Conservation (phyloP, 768 basidiomycete genomes). For the Mycena albidolilacea region DNA sequence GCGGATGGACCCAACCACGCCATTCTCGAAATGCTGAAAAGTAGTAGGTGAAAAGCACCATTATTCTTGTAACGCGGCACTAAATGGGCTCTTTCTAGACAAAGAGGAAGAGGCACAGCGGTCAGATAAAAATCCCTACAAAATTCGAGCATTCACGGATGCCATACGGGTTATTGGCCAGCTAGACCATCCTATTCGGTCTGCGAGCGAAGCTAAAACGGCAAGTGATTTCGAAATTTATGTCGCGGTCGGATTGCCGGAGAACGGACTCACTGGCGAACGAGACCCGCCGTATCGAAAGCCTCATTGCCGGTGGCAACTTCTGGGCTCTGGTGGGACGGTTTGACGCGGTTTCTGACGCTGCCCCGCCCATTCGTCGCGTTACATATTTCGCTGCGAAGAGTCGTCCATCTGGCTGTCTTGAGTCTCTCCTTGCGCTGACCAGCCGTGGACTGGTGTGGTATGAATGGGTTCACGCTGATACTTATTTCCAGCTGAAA, state of each 20-base stretch:
- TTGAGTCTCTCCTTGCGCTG: too few species aligned
- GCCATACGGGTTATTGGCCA: conserved; percentile 61
- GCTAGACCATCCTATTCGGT: conserved; percentile 59
- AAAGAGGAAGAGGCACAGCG: conserved; percentile 59
- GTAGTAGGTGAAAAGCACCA: conserved; percentile 50
- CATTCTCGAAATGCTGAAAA: conserved; percentile 57
- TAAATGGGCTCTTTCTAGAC: conserved; percentile 48
- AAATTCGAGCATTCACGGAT: conserved; percentile 64
- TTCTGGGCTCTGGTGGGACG: too few species aligned
- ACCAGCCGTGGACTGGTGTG: too few species aligned
- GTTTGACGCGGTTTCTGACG: too few species aligned
- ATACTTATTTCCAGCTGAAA: conserved; percentile 44
- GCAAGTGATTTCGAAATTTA: conserved; percentile 43
- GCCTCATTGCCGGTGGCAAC: too few species aligned
- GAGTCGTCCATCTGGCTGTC: too few species aligned
- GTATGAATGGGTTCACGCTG: conserved; percentile 2
- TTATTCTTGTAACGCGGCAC: conserved; percentile 9
- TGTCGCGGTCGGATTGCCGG: too few species aligned
- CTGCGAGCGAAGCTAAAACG: conserved; percentile 58
- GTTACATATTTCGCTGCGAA: too few species aligned
- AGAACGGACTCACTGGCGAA: too few species aligned
- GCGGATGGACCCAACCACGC: conserved; percentile 51
- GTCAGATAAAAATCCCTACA: conserved; percentile 58
- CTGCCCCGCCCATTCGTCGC: too few species aligned
- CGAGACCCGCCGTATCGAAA: too few species aligned